Base-by-base conservation (phyloP, 1,139 yeast genomes). In the Suhomyces bribrorum region DNA sequence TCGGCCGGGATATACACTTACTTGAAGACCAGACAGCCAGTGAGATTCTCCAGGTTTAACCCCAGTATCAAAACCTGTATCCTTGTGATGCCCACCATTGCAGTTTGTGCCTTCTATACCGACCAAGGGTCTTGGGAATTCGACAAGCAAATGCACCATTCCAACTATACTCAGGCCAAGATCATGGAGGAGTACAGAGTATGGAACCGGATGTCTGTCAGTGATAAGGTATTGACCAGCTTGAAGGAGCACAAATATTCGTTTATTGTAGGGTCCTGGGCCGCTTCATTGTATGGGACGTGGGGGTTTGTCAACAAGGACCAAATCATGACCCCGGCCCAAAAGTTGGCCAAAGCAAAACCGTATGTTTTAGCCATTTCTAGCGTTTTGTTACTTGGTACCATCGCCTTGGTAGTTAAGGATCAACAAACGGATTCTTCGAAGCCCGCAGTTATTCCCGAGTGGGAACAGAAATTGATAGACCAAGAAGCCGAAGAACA, bases 301-400 rank as follows among this genome's bases (percentile, higher is more conserved):
- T 87, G 94, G 88, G 78, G 71, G 40, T 56, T 71, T 34, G 88
- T 87, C 38, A 84, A 86, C 68, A 77, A 76, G 51, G 95, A 88
- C 63, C 83, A 81, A 52, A 73, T 81, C 62, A 74, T 88, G 82
- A 77, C 89, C 43, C 77, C 77, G 44, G 69, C 95, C 5, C 96
- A 89, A 64, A 89, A 88, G 64, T 81, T 87, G 26, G 95, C 86
- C 22, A 95, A 86, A 61, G 96, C 96, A 20, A 83, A 96, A 76
- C 88, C 87, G 84, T 87, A 86, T 59, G 96, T 96, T 7, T 96
- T 88, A 64, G 88, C 85, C 47, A 67, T 86, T 44, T 81, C 90
- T 3, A 84, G 83, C 41, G 70, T 75, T 11, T 66, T 85, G 45
- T 66, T 83, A 49, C 64, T 84, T 46, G 84, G 79, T 24, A 77